Evolutionary conservation across 371 early-diverging fungal species (phyloP), one percentile per base, ranked within the genome.

Genomic region (Homolaphlyctis polyrhiza): DNA sequence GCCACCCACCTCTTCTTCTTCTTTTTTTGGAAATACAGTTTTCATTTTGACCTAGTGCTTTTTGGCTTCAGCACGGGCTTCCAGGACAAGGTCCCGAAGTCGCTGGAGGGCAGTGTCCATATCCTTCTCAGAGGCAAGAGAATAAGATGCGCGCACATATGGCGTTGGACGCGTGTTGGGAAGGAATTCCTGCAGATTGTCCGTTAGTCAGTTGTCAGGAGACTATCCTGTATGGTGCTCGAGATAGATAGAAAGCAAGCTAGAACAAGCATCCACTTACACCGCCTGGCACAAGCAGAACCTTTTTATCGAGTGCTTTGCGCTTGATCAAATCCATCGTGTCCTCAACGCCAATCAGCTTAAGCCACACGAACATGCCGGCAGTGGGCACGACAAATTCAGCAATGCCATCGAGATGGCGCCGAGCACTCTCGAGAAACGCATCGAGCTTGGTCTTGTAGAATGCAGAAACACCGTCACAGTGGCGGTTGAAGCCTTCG

Each of bases 291-390:
- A 92, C 82, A 29, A 91, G 77, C 60, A 91, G 63, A 0, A 91
- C 89, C 64, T 89, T 89, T 70, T 85, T 84, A 57, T 86, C 86
- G 27, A 86, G 61, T 5, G 91, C 90, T 67, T 85, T 86, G 35
- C 58, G 75, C 70, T 80, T 70, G 34, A 91, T 80, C 57, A 91
- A 61, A 28, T 86, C 78, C 8, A 79, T 72, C 11, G 89, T 80
- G 68, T 92, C 91, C 8, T 62, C 61, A 34, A 91, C 80, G 29
- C 82, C 78, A 47, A 76, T 57, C 36, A 91, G 69, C 27, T 84
- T 80, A 34, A 92, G 66, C 94, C 94, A 93, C 11, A 91, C 75
- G 75, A 93, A 93, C 92, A 93, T 93, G 48, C 82, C 79, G 14
- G 89, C 89, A 57, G 76, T 69, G 25, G 94, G 92, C 0, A 78